Evolutionary conservation across 495 filamentous ascomycete genomes (phyloP), one percentile per base, ranked within the genome.

Genomic region (Aspergillus bertholletiae): DNA sequence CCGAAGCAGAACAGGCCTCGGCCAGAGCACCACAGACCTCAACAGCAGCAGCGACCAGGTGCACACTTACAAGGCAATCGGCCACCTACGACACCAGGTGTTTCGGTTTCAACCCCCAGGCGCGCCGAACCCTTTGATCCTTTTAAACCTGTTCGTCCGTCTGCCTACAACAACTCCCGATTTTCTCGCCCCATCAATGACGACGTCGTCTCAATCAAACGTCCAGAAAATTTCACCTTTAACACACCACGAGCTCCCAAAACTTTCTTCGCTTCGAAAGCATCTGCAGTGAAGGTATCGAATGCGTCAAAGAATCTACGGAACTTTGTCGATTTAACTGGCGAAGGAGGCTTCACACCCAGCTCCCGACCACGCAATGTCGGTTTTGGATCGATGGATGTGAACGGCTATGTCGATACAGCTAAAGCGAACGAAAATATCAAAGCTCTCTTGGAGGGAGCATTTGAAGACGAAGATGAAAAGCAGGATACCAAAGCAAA

Each of bases 361-460:
- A 69, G 63, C 41, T 54, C 55, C n/a, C 47, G 45, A 28, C 49
- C 65, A 12, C 51, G 53, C 17, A 59, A 68, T 53, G 61, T 71
- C 15, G 64, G 56, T 1, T 78, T 79, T 51, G 74, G 74, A 7
- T 65, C 71, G 5, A 62, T 67, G 45, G 85, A 90, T 50, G 80
- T 81, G 43, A 81, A 82, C 48, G 73, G 81, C 5, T 95, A 90
- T 64, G 84, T 95, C 0, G 89, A 96, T 61, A 75, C 86, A 0
- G 77, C 77, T 23, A 87, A 93, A 61, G 90, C 92, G 3, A 84
- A 85, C 13, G 87, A 89, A 53, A 89, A 95, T 59, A 84, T 96
- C 54, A 96, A 96, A 67, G 90, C 87, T 27, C 68, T 96, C 15
- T 74, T 96, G 3, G 90, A 96, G 70, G 92, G 92, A 20, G 87